Evolutionary conservation across 306 rosid genomes (phyloP).

Genomic region (Cicer cuneatum): DNA sequence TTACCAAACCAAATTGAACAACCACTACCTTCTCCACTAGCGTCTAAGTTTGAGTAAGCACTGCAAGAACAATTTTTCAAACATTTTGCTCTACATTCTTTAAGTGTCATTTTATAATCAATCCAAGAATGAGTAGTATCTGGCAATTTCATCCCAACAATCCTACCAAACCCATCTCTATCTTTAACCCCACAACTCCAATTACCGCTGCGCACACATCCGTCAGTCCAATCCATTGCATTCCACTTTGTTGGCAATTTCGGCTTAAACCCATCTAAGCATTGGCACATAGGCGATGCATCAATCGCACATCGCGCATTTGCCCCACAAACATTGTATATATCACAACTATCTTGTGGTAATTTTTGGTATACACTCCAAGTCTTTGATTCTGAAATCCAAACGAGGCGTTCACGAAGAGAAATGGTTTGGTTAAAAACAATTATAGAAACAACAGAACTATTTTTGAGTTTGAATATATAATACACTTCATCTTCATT

Average conservation of each 20-base stretch:
- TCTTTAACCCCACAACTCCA: constrained; percentile 33
- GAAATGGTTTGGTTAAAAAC: constrained; percentile 38
- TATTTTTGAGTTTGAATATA: constrained; percentile 3
- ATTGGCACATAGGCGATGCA: constrained; percentile 13
- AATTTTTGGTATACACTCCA: constrained; percentile 33
- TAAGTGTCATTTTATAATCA: constrained; percentile 1
- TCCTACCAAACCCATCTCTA: constrained; percentile 37
- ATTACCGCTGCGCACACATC: constrained; percentile 31
- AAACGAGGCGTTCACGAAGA: background rate
- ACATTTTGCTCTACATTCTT: constrained; percentile 4
- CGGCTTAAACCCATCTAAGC: constrained; percentile 42
- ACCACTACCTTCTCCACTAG: background rate
- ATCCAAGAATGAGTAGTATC: constrained; percentile 37
- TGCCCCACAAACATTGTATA: constrained; percentile 39
- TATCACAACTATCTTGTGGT: constrained; percentile 38
- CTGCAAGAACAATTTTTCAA: constrained; percentile 38
- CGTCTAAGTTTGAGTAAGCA: constrained; percentile 3
- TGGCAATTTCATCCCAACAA: constrained; percentile 37
- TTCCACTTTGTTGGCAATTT: constrained; percentile 13
- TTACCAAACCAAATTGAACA: constrained; percentile 32
- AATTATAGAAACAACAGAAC: constrained; percentile 8
- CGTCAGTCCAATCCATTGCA: constrained; percentile 20
- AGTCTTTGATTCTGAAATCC: background rate
- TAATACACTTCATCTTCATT: constrained; percentile 25
- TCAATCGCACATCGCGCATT: constrained; percentile 28